Evolutionary conservation across 1,139 yeast species (phyloP), one percentile per base, ranked within the genome.

Genomic region (Saccharomyces uvarum): DNA sequence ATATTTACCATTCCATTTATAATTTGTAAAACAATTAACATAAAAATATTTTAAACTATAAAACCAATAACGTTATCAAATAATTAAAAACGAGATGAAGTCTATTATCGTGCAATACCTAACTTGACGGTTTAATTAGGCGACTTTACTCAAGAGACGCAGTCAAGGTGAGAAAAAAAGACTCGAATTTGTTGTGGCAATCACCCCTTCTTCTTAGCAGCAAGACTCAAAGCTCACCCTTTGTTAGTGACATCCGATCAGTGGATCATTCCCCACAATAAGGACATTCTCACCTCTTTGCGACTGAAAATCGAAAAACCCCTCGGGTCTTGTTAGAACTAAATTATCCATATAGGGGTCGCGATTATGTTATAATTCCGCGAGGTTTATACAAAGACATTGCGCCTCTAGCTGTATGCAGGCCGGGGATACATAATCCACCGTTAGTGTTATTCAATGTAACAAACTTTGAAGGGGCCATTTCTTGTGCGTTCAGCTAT

Each of bases 1-100:
- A 38, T 38, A 38, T 16, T 38, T 38, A 38, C 44, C 44, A 38
- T 38, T 38, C 44, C 44, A 38, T 38, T 38, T 38, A 38, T 38
- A 38, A 38, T 38, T 38, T 38, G 44, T 38, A 38, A 38, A 38
- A 38, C 42, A 38, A 38, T 38, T 38, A 38, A 16, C 44, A 38
- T 38, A 38, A 38, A 38, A 38, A 16, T 38, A 13, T 38, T 38
- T 38, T 38, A 38, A 33, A 38, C 44, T 38, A 16, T 38, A 38
- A 24, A 51, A 47, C 28, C 19, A 3, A 13, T 21, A n/a, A 11
- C n/a, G 27, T 29, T 26, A 28, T 13, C 6, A 9, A 24, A 24
- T 21, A 11, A 14, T 4, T 9, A 9, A 8, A 9, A 24, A 11
- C 2, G 9, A 11, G 44, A 9, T 19, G 19, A 11, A 38, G 13